Base-by-base conservation (phyloP, 352 stramenopile species). In the Phytophthora citricola region DNA sequence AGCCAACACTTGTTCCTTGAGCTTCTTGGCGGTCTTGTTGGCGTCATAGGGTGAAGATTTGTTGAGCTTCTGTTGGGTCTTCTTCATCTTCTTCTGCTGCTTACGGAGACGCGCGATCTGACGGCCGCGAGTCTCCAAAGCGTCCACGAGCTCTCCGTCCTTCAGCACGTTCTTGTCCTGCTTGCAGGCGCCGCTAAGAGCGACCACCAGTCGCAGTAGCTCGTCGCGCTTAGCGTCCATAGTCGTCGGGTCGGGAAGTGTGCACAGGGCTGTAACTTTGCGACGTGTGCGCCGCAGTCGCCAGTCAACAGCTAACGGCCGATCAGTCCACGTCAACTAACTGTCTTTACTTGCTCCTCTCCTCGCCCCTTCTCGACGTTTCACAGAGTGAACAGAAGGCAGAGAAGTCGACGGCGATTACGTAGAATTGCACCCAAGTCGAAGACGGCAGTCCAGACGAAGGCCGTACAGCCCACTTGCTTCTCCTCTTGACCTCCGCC, bases 141-240 rank as follows among this genome's bases (percentile, higher is more conserved):
- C 52, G 64, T 93, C 85, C 60, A 93, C 83, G 17, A 93, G 75
- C 60, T 79, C 70, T 26, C 66, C 60, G 59, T 93, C 85, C 57
- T 88, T 87, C 14, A 93, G 77, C 60, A 91, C 79, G 29, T 91
- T 91, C 24, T 46, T 36, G 69, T 93, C 83, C 24, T 68, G 54
- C 51, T 75, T 71, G 47, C 85, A 93, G 20, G 85, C 85, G 55
- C 52, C 63, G 60, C 82, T 91, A 17, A 93, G 76, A 36, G 79
- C 73, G 17, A 67, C 72, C 57, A 93, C 81, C 15, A 91, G 73
- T n/a, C 59, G 72, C 41, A 68, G 38, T 32, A 88, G 51, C 43
- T 85, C 76, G 32, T 79, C 54, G 17, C 60, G 65, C 67, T 64
- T 70, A 11, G 40, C 43, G n/a, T 60, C 34, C 69, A 74, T 75